A percentile compares a stretch with the other conserved stretches of the same genome.
Evolutionary conservation across 1,284 basidiomycete genomes (phyloP).

Genomic region (Pascua sp.): DNA sequence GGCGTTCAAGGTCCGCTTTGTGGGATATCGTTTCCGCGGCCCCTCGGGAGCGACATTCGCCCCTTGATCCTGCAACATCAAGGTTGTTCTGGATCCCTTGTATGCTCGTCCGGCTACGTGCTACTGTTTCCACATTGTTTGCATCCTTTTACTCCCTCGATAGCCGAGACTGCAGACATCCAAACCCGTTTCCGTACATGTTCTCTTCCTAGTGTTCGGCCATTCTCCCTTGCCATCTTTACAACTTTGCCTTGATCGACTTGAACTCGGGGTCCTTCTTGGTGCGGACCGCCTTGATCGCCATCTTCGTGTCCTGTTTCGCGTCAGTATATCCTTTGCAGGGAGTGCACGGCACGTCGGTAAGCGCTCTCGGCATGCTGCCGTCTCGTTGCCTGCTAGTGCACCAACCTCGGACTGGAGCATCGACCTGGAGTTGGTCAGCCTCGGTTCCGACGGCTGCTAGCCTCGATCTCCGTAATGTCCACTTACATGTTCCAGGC

Average conservation of each 20-base stretch:
- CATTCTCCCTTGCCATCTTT: neutral
- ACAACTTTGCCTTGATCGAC: slow-evolving; percentile 18
- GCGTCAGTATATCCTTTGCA: neutral
- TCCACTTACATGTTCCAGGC: slow-evolving; percentile 62
- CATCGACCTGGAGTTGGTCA: slow-evolving; percentile 33
- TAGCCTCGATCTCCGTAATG: neutral
- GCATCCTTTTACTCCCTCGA: too few relatives aligned
- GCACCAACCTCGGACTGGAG: slow-evolving; percentile 62
- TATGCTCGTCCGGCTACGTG: too few relatives aligned
- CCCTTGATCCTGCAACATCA: too few relatives aligned
- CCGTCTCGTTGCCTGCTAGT: neutral
- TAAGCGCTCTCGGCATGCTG: neutral
- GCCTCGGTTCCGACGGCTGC: neutral
- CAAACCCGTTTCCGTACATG: neutral
- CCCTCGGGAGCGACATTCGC: too few relatives aligned
- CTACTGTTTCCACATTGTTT: too few relatives aligned
- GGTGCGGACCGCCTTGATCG: slow-evolving; percentile 50
- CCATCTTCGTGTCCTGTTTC: slow-evolving; percentile 46
- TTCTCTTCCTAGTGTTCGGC: neutral
- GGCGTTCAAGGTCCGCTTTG: too few relatives aligned
- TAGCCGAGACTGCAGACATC: too few relatives aligned
- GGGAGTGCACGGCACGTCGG: too few relatives aligned
- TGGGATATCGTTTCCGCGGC: too few relatives aligned
- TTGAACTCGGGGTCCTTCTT: slow-evolving; percentile 46
- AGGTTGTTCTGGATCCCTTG: too few relatives aligned